Percentiles rank a stretch among this genome's conserved stretches.
phyloP scores from a whole-genome alignment of 2,329 filamentous ascomycete species.

The Colletotrichum navitas region DNA sequence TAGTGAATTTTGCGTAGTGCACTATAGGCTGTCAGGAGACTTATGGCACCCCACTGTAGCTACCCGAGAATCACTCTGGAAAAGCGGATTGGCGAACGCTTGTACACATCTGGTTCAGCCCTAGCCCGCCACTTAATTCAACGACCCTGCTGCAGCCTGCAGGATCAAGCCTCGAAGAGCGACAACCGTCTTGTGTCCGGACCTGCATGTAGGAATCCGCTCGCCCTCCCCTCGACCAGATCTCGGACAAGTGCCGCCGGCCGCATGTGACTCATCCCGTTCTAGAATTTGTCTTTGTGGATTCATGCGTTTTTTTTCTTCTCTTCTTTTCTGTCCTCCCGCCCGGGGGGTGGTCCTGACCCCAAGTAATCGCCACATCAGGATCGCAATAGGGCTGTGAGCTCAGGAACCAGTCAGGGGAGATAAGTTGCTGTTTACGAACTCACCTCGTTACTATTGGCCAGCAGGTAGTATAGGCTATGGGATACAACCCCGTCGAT shows the following conservation, averaged over 20 bases:
- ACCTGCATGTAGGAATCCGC: not conserved
- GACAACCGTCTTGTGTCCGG: not conserved
- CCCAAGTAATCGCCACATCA: conserved; percentile 15
- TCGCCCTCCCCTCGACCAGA: not conserved
- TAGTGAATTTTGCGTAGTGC: too few species aligned
- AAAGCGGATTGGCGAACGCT: conserved; percentile 5
- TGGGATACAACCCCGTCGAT: not conserved
- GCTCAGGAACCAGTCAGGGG: not conserved
- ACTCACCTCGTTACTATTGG: too few species aligned
- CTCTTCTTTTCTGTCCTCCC: not conserved
- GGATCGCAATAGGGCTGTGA: not conserved
- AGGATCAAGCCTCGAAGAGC: not conserved
- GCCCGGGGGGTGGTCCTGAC: not conserved
- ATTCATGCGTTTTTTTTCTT: not conserved
- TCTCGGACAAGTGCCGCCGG: conserved; percentile 30
- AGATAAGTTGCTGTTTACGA: not conserved
- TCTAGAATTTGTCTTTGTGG: not conserved
- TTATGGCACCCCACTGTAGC: too few species aligned
- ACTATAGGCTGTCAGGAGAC: too few species aligned
- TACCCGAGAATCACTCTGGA: conserved; percentile 19
- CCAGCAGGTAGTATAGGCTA: not conserved
- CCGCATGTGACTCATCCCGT: conserved; percentile 13
- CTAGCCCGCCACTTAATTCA: conserved; percentile 10
- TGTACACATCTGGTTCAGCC: conserved; percentile 20
- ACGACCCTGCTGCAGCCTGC: not conserved